Percentiles rank a stretch among this genome's conserved stretches.
Evolutionary conservation across 2,329 filamentous ascomycete genomes (phyloP).

Genomic region (Exserohilum turcica): DNA sequence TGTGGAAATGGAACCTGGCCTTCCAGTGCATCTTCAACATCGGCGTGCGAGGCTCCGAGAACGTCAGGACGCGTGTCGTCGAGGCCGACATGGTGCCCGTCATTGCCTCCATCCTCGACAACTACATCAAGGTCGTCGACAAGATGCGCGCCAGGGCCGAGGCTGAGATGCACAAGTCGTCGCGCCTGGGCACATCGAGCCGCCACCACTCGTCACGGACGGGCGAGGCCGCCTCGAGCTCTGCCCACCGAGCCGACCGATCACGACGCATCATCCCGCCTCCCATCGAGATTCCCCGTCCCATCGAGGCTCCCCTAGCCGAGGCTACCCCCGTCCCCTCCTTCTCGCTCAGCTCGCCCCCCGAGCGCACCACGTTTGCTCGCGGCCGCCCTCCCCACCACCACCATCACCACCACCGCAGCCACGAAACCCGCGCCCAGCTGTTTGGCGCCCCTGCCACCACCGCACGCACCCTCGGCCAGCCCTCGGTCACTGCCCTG

Average conservation of each 20-base stretch:
- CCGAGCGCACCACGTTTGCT: conserved; percentile 70
- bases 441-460: conserved; percentile 35
- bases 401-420: conserved; percentile 54
- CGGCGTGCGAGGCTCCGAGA: conserved; percentile 92
- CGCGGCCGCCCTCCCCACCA: conserved; percentile 61
- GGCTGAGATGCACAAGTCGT: conserved; percentile 71
- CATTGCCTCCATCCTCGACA: conserved; percentile 96
- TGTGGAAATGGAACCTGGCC: conserved; percentile 99
- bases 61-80: conserved; percentile 90
- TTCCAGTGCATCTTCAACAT: conserved; percentile 99
- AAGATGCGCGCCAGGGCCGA: conserved; percentile 87
- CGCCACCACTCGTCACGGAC: conserved; percentile 50
- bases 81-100: conserved; percentile 99
- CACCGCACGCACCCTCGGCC: conserved; percentile 57
- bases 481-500: conserved; percentile 70
- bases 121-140: conserved; percentile 96
- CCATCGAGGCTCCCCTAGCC: conserved; percentile 57
- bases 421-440: conserved; percentile 53
- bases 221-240: conserved; percentile 44
- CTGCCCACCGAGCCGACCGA: conserved; percentile 51
- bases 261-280: conserved; percentile 78
- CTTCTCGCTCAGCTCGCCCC: conserved; percentile 71
- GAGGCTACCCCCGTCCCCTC: conserved; percentile 68
- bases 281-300: conserved; percentile 74
- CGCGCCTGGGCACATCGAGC: conserved; percentile 48